A percentile compares a stretch with the other conserved stretches of the same genome.
phyloP scores from a whole-genome alignment of 1,139 yeast species.

The Scheffersomyces insectosa region DNA sequence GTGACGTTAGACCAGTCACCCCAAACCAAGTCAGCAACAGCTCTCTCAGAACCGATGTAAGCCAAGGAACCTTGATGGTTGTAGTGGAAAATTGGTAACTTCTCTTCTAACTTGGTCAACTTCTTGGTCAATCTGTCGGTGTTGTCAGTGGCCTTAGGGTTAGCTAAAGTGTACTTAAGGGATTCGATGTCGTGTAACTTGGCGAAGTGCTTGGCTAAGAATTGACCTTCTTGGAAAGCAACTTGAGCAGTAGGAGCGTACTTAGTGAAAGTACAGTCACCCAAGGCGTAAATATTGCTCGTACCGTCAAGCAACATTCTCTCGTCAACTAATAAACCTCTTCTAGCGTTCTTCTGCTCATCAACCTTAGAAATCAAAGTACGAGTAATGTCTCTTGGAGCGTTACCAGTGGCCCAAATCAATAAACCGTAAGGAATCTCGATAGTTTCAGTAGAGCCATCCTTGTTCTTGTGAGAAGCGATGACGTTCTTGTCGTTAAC shows the following conservation, averaged over 20 bases:
- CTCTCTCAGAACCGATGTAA: constrained; percentile 86
- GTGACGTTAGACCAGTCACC: constrained; percentile 83
- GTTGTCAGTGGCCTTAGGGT: constrained; percentile 33
- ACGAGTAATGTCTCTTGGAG: constrained; percentile 76
- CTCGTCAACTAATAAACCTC: constrained; percentile 87
- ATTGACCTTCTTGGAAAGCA: constrained; percentile 91
- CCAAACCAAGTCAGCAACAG: constrained; percentile 90
- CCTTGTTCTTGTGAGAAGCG: constrained; percentile 68
- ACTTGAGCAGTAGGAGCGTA: constrained; percentile 97
- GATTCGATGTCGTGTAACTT: constrained; percentile 69
- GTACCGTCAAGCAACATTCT: constrained; percentile 83
- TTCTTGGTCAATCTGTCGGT: constrained; percentile 42
- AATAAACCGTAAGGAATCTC: constrained; percentile 87
- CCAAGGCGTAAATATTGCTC: constrained; percentile 81
- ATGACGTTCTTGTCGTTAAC: constrained; percentile 68
- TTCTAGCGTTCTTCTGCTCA: constrained; percentile 83
- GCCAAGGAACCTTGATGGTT: constrained; percentile 75
- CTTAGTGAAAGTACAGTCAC: constrained; percentile 92
- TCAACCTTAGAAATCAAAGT: constrained; percentile 69
- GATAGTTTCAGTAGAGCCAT: constrained; percentile 57
- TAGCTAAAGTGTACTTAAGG: constrained; percentile 43
- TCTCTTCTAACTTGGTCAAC: constrained; percentile 41
- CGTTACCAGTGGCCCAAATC: constrained; percentile 98
- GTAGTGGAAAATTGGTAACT: constrained; percentile 61
- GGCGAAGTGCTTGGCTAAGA: constrained; percentile 71